Evolutionary conservation across 108 stramenopile species (phyloP), one percentile per base, ranked within the genome.

Genomic region (Cyclostephanos invisitatus): DNA sequence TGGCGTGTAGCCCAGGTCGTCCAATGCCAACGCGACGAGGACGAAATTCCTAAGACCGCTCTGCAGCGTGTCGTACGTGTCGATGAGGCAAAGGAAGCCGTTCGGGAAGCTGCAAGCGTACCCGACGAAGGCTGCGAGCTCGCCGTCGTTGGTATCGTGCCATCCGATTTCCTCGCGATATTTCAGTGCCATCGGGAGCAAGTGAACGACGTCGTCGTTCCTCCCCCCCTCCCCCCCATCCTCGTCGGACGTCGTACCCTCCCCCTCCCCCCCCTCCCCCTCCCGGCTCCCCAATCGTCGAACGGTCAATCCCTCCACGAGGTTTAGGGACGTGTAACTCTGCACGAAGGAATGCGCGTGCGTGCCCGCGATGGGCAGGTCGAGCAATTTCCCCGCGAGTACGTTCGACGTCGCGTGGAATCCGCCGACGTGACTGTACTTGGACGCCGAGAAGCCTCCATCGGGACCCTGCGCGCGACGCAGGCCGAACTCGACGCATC

Each of bases 291-390:
- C 69, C 20, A 64, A 67, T 48, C 81, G 72, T 35, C 76, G 64
- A 44, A 91, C 62, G 55, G 73, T 81, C 50, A 83, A 64, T 9
- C 68, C 47, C 12, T 73, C 29, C 1, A 96, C 91, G 55, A 96
- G 93, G 14, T 88, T 85, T 59, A 95, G 59, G 14, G 84, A 78
- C 0, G 76, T 69, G 72, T 95, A 98, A 44, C 89, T 64, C 83
- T 91, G 88, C n/a, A 98, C 97, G 80, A 90, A 99, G 14, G 97
- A 80, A 78, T 99, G 99, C 8, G 98, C 98, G 74, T 98, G 97
- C 2, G 99, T 99, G 14, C 99, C 99, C 49, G 75, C 82, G 38
- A 98, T 82, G 6, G 85, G 79, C 28, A 98, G 71, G 50, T 84
- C 80, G n/a, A 91, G 82, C 18, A 89, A 27, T 63, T 95, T 95